Base-by-base conservation (phyloP, 495 filamentous ascomycete species). In the Daldinia concentrica region DNA sequence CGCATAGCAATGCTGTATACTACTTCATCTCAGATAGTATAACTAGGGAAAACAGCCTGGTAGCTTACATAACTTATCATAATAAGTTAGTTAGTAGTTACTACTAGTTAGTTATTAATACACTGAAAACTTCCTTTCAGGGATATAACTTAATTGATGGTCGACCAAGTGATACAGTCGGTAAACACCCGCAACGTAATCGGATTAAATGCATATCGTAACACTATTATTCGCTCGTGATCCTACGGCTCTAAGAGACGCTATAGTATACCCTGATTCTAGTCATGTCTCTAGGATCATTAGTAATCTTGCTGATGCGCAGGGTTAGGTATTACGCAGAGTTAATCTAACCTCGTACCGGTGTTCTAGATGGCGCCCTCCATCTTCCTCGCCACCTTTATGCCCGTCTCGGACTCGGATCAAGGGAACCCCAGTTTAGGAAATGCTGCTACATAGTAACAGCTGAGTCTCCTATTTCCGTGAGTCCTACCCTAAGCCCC, bases 341-440 rank as follows among this genome's bases (percentile, higher is more conserved):
- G 51, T 65, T 60, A 9, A 43, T 62, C 66, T 24, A 63, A 22
- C 52, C 52, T 65, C 58, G 58, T 59, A 57, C 65, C 58, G 36
- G 58, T 54, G 58, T 59, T 54, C 55, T 32, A 63, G 66, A 54
- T 69, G 56, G 62, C 54, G 65, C 17, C 50, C 32, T 15, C 37
- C 45, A 50, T 37, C 56, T 66, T 58, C 36, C n/a, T 51, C 43
- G 36, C 61, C 34, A 62, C 32, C 36, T 56, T 66, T 58, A 73
- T 73, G 71, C 71, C 71, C 71, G 71, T 69, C 58, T 73, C 71
- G 71, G 71, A 69, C 41, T 50, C 66, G 71, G 71, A 66, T 57
- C 62, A 73, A 73, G 62, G 71, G 71, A 66, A 62, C 66, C 66
- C 71, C 58, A 65, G 71, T 66, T 36, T 66, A 56, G 36, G 19